A percentile compares a stretch with the other conserved stretches of the same genome.
Conservation (phyloP, 805 yeast genomes). For the Pichia scutulata region DNA sequence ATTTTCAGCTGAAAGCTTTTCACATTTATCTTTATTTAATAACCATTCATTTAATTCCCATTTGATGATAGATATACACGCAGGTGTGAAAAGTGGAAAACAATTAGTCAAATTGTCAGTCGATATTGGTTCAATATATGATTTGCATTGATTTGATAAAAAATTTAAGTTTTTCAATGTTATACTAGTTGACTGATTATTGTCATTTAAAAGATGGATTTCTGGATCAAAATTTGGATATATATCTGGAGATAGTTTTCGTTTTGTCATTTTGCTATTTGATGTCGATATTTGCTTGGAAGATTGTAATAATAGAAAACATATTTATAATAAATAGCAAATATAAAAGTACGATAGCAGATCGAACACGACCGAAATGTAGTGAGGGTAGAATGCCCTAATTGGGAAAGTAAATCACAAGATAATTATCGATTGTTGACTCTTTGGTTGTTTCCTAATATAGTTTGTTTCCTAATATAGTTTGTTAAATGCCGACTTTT, state of each 20-base stretch:
- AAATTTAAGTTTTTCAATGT: constrained; percentile 12
- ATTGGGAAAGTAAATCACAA: not conserved
- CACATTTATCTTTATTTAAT: constrained; percentile 27
- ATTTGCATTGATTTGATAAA: constrained; percentile 13
- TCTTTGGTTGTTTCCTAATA: too few species aligned
- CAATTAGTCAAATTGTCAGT: constrained; percentile 17
- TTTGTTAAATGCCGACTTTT: too few species aligned
- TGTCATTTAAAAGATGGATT: constrained; percentile 13
- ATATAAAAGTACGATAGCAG: too few species aligned
- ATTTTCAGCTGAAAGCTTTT: not conserved
- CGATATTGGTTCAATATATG: constrained; percentile 20
- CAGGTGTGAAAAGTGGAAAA: constrained; percentile 38
- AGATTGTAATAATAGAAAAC: too few species aligned
- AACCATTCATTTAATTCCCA: constrained; percentile 30
- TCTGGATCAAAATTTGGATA: constrained; percentile 20
- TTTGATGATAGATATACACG: constrained; percentile 35
- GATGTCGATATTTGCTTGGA: too few species aligned
- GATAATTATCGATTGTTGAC: too few species aligned
- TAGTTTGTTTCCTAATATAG: too few species aligned
- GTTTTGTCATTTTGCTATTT: not conserved
- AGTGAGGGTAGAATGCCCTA: not conserved
- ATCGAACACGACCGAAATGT: too few species aligned
- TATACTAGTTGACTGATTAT: not conserved
- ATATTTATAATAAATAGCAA: too few species aligned
- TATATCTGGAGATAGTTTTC: not conserved